A percentile compares a stretch with the other conserved stretches of the same genome.
These are phyloP conservation scores for Gossypium longicalyx DNA, from an alignment of 345 rosid species.

Conservation along the genomic window DNA sequence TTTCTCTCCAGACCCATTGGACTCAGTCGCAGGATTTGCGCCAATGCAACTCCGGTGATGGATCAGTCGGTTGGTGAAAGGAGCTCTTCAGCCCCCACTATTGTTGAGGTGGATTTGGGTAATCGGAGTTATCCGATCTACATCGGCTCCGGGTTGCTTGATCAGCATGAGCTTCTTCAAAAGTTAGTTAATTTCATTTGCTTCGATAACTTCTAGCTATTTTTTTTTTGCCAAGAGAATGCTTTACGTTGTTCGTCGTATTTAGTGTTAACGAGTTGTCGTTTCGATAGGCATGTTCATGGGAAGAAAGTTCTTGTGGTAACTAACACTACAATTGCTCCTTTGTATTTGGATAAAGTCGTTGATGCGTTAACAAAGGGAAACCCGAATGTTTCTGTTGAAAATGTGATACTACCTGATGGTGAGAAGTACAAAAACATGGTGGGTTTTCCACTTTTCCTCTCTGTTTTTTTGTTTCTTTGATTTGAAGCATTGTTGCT, in stretches of 20 bases:
- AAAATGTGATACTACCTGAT: constrained; percentile 80
- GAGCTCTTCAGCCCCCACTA: constrained; percentile 42
- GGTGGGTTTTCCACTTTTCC: constrained; percentile 32
- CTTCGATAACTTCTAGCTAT: background rate
- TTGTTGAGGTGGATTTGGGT: constrained; percentile 88
- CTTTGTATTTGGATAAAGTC: constrained; percentile 75
- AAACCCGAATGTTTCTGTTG: constrained; percentile 79
- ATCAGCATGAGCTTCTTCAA: constrained; percentile 76
- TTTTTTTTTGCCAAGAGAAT: background rate
- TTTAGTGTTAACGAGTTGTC: background rate
- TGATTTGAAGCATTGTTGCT: background rate
- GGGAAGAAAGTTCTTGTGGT: constrained; percentile 96
- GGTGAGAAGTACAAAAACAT: constrained; percentile 90
- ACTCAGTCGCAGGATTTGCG: constrained; percentile 30
- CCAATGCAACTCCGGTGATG: constrained; percentile 57
- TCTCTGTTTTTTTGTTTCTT: background rate
- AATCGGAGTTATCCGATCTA: constrained; percentile 92
- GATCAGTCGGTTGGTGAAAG: constrained; percentile 43
- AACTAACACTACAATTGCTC: constrained; percentile 69
- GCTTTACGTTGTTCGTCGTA: background rate
- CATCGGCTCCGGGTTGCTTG: constrained; percentile 82
- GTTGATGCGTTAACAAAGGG: constrained; percentile 69
- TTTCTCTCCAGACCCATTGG: constrained; percentile 19
- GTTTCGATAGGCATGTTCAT: constrained; percentile 64
- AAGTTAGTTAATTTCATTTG: constrained; percentile 31